Percentiles rank a stretch among this genome's conserved stretches.
Evolutionary conservation across 1,139 yeast genomes (phyloP).

Genomic region (Candida tropicalis): DNA sequence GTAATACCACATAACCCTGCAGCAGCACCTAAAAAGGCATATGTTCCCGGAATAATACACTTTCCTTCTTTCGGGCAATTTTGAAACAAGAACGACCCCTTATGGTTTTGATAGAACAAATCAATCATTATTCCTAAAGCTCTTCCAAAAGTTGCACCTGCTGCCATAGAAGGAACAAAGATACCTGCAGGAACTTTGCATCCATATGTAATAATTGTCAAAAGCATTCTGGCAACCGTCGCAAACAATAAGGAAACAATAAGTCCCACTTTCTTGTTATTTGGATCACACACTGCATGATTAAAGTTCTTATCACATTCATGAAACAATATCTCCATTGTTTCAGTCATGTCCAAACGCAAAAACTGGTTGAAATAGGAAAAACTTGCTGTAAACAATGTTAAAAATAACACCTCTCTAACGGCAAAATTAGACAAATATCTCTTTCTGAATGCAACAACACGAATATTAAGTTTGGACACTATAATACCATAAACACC

Average conservation of each 20-base stretch:
- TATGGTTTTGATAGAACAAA: conserved; percentile 46
- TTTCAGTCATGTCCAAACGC: conserved; percentile 89
- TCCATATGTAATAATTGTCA: conserved; percentile 87
- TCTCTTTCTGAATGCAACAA: conserved; percentile 76
- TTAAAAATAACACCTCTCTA: conserved; percentile 69
- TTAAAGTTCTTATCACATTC: conserved; percentile 64
- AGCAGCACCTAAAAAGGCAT: conserved; percentile 97
- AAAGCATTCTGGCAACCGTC: conserved; percentile 65
- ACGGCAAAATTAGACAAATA: conserved; percentile 61
- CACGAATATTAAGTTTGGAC: conserved; percentile 76
- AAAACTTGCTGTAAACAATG: conserved; percentile 70
- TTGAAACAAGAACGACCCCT: conserved; percentile 47
- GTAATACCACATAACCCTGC: conserved; percentile 95
- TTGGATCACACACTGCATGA: conserved; percentile 52
- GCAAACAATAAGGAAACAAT: conserved; percentile 66
- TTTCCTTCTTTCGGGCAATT: conserved; percentile 44
- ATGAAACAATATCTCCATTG: conserved; percentile 86
- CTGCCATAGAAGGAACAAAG: conserved; percentile 95
- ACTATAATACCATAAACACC: conserved; percentile 87
- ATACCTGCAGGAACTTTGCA: conserved; percentile 94
- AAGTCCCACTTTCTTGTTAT: conserved; percentile 33
- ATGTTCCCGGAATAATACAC: conserved; percentile 89
- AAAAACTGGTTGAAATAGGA: conserved; percentile 86
- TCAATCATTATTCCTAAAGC: conserved; percentile 76
- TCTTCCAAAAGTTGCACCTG: conserved; percentile 93